Evolutionary conservation across 306 rosid genomes (phyloP), one percentile per base, ranked within the genome.

Genomic region (Pyrus pyrifolia): DNA sequence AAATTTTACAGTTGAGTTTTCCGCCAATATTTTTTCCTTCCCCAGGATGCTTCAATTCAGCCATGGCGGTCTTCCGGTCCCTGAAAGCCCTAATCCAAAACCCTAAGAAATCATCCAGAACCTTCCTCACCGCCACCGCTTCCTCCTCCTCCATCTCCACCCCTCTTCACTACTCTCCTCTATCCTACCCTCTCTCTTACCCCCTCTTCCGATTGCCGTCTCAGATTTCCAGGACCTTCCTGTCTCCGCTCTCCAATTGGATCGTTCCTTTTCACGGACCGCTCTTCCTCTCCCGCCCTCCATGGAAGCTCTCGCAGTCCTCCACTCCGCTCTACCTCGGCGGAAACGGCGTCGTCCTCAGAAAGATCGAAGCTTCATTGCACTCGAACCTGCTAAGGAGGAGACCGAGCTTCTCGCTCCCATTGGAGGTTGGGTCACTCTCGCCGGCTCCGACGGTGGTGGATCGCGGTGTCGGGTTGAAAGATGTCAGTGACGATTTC

Each of bases 261-360:
- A 45, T 85, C 57, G 25, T 70, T 2, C 86, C 88, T 13, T 70
- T 80, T 30, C 91, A 83, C 8, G 91, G 96, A 2, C 97, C 95
- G 31, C 96, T 91, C 71, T 91, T 94, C 83, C 89, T 91, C 30
- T 82, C 84, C 53, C 81, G 55, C 10, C 97, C 97, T 1, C 98
- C 97, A 0, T 94, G 98, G 96, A 94, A 92, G 83, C 93, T 94
- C 64, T 92, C 92, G 23, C 98, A 94, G 79, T 89, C 98, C 77
- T 94, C 98, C 55, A 90, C 98, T 4, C 98, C 97, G 63, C 89
- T 94, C 35, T 79, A 88, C 78, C 71, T 85, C 7, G 93, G 40
- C 1, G 79, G 82, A n/a, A 90, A 95, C 77, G 86, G 72, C 55
- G 84, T 86, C 75, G 91, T 86, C 74, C 78, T 90, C 30, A 91